Conservation (phyloP, 2,329 filamentous ascomycete genomes). For the Neonectria punicea region DNA sequence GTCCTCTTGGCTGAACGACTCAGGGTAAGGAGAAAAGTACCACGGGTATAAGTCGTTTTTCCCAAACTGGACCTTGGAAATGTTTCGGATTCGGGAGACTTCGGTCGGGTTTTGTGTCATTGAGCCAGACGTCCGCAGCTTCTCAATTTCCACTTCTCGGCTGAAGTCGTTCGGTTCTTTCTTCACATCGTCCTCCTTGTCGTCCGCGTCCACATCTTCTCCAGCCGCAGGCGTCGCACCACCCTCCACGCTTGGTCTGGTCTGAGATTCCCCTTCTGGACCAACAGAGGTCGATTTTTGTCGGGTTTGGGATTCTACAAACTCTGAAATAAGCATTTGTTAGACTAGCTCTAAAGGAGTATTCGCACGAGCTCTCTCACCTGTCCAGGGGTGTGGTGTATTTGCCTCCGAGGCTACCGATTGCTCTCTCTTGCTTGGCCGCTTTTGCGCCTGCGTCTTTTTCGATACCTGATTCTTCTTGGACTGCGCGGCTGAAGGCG, state of each 20-base stretch:
- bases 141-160: conserved; percentile 94
- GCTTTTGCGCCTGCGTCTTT: conserved; percentile 66
- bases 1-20: conserved; percentile 87
- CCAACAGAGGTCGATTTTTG: conserved; percentile 56
- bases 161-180: conserved; percentile 70
- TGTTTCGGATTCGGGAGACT: conserved; percentile 93
- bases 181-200: conserved; percentile 57
- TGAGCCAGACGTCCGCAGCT: conserved; percentile 90
- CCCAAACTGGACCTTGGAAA: conserved; percentile 94
- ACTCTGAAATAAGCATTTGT: conserved; percentile 48
- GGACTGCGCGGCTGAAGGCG: conserved; percentile 60
- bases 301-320: conserved; percentile 59
- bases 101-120: conserved; percentile 99
- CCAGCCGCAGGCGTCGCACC: conserved; percentile 56
- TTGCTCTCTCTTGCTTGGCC: conserved; percentile 65
- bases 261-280: conserved; percentile 58
- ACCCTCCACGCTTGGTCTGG: conserved; percentile 55
- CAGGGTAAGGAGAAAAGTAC: conserved; percentile 98
- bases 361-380: conserved; percentile 38
- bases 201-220: conserved; percentile 67
- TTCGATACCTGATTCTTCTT: conserved; percentile 70
- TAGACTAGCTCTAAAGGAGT: not conserved
- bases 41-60: conserved; percentile 92
- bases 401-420: conserved; percentile 63
- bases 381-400: conserved; percentile 64